Evolutionary conservation across 1,139 yeast species (phyloP), one percentile per base, ranked within the genome.

Genomic region (Magnusiomyces starmeri): DNA sequence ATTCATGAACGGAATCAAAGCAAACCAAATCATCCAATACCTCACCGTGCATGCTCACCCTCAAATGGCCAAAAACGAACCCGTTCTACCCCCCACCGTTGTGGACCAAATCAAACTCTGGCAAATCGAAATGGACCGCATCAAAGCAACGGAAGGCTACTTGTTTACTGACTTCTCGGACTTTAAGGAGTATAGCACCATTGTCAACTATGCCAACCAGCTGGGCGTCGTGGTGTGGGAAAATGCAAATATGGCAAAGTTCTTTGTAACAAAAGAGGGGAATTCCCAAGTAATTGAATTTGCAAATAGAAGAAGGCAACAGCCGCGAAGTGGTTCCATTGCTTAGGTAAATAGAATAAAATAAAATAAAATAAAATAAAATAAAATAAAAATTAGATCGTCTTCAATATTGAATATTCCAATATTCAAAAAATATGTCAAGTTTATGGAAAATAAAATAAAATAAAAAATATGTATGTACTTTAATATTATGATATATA

Each of bases 121-220:
- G 99, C 98, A 92, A 70, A 74, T 92, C 57, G 99, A 92, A 65
- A 71, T 90, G 72, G 98, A 92, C 66, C 78, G 99, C 69, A 86
- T 92, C 57, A 83, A 85, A 62, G 81, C 95, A 0, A 86, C 82
- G 52, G 89, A 84, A 41, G 99, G 99, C 0, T 90, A 84, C 57
- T 69, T 92, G 50, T 92, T 87, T 69, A 84, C 88, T 52, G 97
- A 90, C 62, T 92, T 92, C 66, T 75, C 83, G 25, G 83, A 76
- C 57, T 85, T 79, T 54, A 79, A 80, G 57, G 98, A 94, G 65
- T 92, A 79, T 65, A 86, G 83, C 46, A 73, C 79, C 32, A 75
- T 89, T 45, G 77, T 80, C 37, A 79, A 77, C 51, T 94, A 90
- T 65, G 96, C 97, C 2, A 79, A 80, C 40, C 98, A 92, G 63